These are phyloP conservation scores for Verticillium klebahnii DNA, from an alignment of 2,329 filamentous ascomycete genomes.

Conservation along the genomic window DNA sequence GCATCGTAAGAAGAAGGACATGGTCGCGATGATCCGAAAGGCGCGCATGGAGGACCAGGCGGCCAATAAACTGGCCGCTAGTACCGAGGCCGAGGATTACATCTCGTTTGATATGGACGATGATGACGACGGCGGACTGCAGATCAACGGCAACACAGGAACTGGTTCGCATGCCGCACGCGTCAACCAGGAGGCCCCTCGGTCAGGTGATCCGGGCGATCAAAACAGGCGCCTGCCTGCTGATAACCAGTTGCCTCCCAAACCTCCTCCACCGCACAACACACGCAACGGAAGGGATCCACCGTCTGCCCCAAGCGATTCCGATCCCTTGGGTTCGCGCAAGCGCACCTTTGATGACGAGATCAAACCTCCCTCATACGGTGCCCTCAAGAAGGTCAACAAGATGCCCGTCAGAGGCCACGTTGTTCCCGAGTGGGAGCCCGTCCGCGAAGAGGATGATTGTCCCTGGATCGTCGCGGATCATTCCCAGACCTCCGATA, in stretches of 20 bases:
- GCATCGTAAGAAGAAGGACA: constrained; percentile 72
- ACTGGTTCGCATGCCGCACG: background rate
- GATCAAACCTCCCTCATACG: constrained; percentile 54
- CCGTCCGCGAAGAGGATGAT: constrained; percentile 32
- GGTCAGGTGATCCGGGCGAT: background rate
- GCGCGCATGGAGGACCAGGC: constrained; percentile 60
- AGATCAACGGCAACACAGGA: constrained; percentile 4
- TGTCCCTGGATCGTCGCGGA: constrained; percentile 61
- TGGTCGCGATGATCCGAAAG: constrained; percentile 89
- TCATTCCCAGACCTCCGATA: constrained; percentile 47
- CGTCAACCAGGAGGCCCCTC: background rate
- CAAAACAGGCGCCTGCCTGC: constrained; percentile 1
- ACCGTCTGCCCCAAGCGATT: constrained; percentile 21
- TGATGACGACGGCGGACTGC: constrained; percentile 36
- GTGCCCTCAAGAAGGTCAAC: constrained; percentile 44
- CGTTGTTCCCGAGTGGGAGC: constrained; percentile 48
- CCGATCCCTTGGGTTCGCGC: constrained; percentile 52
- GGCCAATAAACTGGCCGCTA: constrained; percentile 41
- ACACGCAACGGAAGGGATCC: constrained; percentile 16
- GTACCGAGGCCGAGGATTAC: constrained; percentile 70
- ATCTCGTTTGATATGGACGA: constrained; percentile 77
- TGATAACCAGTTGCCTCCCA: constrained; percentile 3
- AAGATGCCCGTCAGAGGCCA: constrained; percentile 45
- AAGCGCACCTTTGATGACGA: constrained; percentile 73
- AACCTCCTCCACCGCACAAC: constrained; percentile 16